Base-by-base conservation (phyloP, 2,329 filamentous ascomycete species). In the Fusarium miscanthi region DNA sequence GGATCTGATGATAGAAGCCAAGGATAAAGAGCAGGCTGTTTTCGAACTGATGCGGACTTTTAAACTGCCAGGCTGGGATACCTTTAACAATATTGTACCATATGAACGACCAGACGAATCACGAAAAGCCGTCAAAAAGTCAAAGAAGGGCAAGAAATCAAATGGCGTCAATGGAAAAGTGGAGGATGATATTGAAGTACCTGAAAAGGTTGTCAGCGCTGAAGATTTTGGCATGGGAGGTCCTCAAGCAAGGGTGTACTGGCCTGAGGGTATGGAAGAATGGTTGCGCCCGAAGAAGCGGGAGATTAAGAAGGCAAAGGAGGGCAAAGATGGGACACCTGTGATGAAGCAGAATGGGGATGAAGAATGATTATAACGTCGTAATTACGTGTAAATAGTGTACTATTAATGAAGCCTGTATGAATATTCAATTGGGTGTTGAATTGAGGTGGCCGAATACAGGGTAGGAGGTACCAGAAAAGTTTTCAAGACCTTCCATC, bases 1-100 rank as follows among this genome's bases (percentile, higher is more conserved):
- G 92, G 95, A 98, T 78, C 85, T 98, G n/a, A 98, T 98, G 95
- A 98, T 98, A 67, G 95, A 98, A 83, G 95, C 95, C 52, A 98
- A 98, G 80, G 95, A 98, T 79, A 98, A 98, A 82, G 95, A 98
- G 80, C 95, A 98, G 81, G 94, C 95, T 1, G 94, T 98, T 0
- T 97, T 98, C 76, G 94, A 97, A 72, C 86, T 98, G 23, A 98
- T 98, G 94, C 88, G 92, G 27, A 94, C 87, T 0, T 97, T 94
- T 80, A 94, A 92, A 76, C 85, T 98, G 1, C 93, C 94, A 0
- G 94, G 94, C 0, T 93, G 91, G 82, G 87, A 96, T 25, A 87
- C 82, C 0, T 90, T 97, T 78, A 92, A 92, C 74, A 90, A 97
- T 60, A 85, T 98, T 4, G 85, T 95, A 5, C 94, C 95, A 0